A percentile compares a stretch with the other conserved stretches of the same genome.
These are phyloP conservation scores for Vitis hybrid DNA, from an alignment of 177 flowering plant genomes.

Conservation along the genomic window DNA sequence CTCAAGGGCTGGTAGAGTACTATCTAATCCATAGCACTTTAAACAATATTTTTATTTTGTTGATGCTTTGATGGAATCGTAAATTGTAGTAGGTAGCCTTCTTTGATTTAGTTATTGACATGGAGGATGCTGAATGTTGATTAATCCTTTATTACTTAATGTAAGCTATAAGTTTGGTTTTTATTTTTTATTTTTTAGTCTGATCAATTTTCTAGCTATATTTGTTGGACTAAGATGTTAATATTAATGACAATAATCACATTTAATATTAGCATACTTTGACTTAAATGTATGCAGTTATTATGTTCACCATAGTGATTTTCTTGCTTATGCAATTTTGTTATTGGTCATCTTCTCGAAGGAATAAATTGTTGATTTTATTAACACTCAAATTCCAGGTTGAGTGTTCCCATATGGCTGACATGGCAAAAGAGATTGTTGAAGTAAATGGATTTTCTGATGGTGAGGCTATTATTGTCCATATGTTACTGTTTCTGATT, in stretches of 20 bases:
- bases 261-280: not conserved
- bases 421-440: constrained; percentile 95
- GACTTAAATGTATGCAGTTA: not conserved
- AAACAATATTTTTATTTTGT: too few relatives aligned
- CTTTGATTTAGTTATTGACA: too few relatives aligned
- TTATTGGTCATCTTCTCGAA: not conserved
- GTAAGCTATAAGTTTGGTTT: too few relatives aligned
- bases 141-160: too few relatives aligned
- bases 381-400: constrained; percentile 42
- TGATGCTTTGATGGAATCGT: too few relatives aligned
- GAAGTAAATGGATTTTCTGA: constrained; percentile 79
- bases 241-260: not conserved
- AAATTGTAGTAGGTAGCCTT: too few relatives aligned
- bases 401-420: constrained; percentile 97
- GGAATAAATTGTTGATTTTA: not conserved
- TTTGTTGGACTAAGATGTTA: not conserved
- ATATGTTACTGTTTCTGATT: not conserved
- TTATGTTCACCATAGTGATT: not conserved
- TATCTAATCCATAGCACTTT: too few relatives aligned
- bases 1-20: too few relatives aligned
- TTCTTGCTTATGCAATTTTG: not conserved
- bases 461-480: constrained; percentile 43
- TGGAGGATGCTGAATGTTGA: too few relatives aligned
- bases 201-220: not conserved
- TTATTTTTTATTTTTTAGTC: not conserved